These are phyloP conservation scores for Hagleromyces aurorensis DNA, from an alignment of 805 yeast genomes.

Conservation along the genomic window DNA sequence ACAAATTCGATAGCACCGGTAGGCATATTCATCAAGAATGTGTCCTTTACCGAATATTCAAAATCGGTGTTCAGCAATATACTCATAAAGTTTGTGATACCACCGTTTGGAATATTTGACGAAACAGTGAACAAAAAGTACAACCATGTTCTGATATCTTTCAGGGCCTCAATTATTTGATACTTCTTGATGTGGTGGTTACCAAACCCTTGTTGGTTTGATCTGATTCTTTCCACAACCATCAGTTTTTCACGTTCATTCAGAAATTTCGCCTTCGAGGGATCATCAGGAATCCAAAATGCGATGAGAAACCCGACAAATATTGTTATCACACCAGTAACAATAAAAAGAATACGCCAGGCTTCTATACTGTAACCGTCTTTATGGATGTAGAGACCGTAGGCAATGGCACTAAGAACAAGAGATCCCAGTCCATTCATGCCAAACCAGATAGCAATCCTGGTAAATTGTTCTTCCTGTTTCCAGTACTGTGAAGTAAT, in stretches of 20 bases:
- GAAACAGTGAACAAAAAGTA: constrained; percentile 35
- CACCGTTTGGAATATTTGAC: constrained; percentile 47
- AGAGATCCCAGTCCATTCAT: constrained; percentile 41
- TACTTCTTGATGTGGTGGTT: constrained; percentile 44
- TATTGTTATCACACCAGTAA: constrained; percentile 53
- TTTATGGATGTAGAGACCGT: constrained; percentile 38
- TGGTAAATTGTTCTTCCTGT: constrained; percentile 37
- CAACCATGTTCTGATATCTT: constrained; percentile 44
- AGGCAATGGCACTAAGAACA: constrained; percentile 47
- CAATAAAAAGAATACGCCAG: constrained; percentile 55
- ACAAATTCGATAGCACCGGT: constrained; percentile 40
- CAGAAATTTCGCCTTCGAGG: constrained; percentile 42
- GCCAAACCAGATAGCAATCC: constrained; percentile 39
- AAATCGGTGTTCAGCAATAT: constrained; percentile 38
- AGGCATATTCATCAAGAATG: constrained; percentile 40
- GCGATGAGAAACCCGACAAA: constrained; percentile 40
- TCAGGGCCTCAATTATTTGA: constrained; percentile 45
- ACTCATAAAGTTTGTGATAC: constrained; percentile 41
- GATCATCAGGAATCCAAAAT: constrained; percentile 49
- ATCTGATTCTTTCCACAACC: constrained; percentile 46
- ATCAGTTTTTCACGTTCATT: constrained; percentile 38
- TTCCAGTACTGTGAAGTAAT: constrained; percentile 54
- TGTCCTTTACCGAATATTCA: constrained; percentile 34
- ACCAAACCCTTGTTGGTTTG: constrained; percentile 52
- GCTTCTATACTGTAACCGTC: constrained; percentile 37